Evolutionary conservation across 2,329 filamentous ascomycete species (phyloP).

Genomic region (Penicillium sp.): DNA sequence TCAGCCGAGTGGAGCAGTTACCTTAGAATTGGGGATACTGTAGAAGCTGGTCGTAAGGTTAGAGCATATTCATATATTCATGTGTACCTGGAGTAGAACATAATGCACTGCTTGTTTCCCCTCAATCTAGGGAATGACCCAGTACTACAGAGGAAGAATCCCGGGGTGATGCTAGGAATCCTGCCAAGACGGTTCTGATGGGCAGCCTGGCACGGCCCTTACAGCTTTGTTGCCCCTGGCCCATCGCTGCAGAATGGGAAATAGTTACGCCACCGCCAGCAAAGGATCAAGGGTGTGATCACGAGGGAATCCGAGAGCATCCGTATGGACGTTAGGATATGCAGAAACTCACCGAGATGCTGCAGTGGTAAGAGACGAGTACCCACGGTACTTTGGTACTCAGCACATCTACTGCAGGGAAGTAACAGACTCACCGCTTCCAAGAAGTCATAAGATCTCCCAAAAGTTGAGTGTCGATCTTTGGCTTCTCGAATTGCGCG

Average conservation of each 20-base stretch:
- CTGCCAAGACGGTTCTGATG: slow-evolving; percentile 6
- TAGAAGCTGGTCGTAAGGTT: not conserved
- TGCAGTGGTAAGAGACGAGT: not conserved
- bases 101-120: not conserved
- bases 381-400: not conserved
- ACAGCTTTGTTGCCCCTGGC: not conserved
- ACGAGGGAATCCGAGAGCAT: not conserved
- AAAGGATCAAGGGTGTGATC: not conserved
- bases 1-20: not conserved
- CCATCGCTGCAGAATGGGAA: not conserved
- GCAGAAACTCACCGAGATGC: not conserved
- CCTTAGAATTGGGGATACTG: not conserved
- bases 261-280: slow-evolving; percentile 2
- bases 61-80: too few species aligned
- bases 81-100: not conserved
- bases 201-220: slow-evolving; percentile 3
- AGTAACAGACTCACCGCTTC: not conserved
- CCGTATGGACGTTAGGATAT: not conserved
- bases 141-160: slow-evolving; percentile 4
- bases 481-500: not conserved
- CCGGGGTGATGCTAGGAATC: slow-evolving; percentile 1
- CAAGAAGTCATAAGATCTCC: not conserved
- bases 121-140: not conserved
- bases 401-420: not conserved
- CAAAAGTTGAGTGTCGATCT: not conserved